Evolutionary conservation across 2,329 filamentous ascomycete genomes (phyloP), one percentile per base, ranked within the genome.

Genomic region (Penicillium digitatum): DNA sequence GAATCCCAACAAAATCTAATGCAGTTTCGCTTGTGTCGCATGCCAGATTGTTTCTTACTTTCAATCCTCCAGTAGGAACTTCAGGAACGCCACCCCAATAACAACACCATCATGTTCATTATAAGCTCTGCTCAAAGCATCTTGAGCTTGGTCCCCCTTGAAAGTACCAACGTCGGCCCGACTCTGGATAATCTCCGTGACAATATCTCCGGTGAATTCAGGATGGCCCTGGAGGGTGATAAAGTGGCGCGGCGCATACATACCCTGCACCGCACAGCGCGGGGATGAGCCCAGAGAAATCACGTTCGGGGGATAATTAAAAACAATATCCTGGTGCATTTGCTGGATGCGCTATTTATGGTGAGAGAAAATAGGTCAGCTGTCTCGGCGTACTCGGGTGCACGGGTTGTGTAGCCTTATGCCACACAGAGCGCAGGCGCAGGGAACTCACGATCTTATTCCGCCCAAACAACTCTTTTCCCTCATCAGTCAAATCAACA

Each of bases 141-240:
- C 87, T 53, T 83, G 74, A 62, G 83, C 93, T 57, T 87, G 73
- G 18, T 83, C 83, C 54, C 92, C 84, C 52, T 80, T 74, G 60
- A 96, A 88, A 22, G 94, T 78, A 1, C 89, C 89, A 45, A 76
- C 77, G 27, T 79, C 76, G 66, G 88, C 83, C 54, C 91, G 81
- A 56, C 81, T 75, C 57, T 81, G 78, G 52, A 93, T 73, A 35
- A 95, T 74, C 70, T 90, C 86, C 18, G 75, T 77, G 64, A 91
- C 82, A 61, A 95, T 91, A 16, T 84, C 81, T 56, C 80, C 79
- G 4, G 81, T 88, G 69, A 93, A 94, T 72, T 96, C 91, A 0
- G 90, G 91, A 71, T 95, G 90, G 6, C 90, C 90, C 76, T 96
- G 90, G 1, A 95, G 83, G 0, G 89, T 86, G 57, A 95, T 86